Base-by-base conservation (phyloP, 305 asterid species). In the Petunia hybrid region DNA sequence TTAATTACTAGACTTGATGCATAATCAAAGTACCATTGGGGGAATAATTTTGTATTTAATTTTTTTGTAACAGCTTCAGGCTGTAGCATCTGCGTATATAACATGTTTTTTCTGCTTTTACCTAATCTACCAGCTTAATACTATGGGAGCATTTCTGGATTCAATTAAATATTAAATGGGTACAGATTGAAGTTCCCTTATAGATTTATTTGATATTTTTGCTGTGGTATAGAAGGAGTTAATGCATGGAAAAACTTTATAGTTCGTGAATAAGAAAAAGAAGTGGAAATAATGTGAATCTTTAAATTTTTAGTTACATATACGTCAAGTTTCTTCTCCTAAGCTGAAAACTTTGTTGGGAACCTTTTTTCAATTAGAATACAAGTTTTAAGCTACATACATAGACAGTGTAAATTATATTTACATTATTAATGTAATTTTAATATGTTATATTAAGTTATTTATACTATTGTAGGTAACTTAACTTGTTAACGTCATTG, bases 1-100 rank as follows among this genome's bases (percentile, higher is more conserved):
- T 73, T 69, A 68, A 42, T 68, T 48, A 73, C 62, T 35, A 73
- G 10, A 73, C 78, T 73, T 12, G 4, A 35, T 73, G 45, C 40
- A 51, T 73, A 51, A 73, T 48, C 45, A 73, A 6, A 73, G 78
- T 73, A 53, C 6, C 77, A 31, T 3, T 71, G 42, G 38, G 77
- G 31, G 62, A 48, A 73, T 73, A 13, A 73, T 73, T 48, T 10
- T 73, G 63, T 73, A 51, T 48, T 6, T 22, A 22, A 22, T 40
- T 41, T 14, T 68, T 45, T 16, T 45, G 59, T 59, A 31, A 46
- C 31, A 43, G 8, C 16, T 59, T 59, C 16, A 56, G 22, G 57
- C 12, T 1, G 39, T 7, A 6, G 38, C 39, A 41, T 41, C 38
- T 67, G 39, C 16, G 8, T 68, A 4, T 41, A 42, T 41, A 42